These are phyloP conservation scores for Biscogniauxia sp. DNA, from an alignment of 2,329 filamentous ascomycete species.

Conservation along the genomic window DNA sequence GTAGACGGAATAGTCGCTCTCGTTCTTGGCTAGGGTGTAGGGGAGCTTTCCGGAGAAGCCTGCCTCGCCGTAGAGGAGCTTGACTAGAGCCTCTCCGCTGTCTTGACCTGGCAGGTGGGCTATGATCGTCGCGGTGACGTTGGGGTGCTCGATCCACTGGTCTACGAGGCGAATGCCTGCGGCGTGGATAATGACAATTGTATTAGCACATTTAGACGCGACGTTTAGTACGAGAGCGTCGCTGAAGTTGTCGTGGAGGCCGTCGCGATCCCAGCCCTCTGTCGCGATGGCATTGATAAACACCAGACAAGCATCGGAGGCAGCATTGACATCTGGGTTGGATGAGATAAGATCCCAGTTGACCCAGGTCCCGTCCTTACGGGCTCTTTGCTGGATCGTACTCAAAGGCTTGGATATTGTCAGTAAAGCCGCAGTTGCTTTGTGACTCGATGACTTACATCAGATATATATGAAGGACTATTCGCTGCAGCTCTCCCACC, in stretches of 20 bases:
- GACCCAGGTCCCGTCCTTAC: constrained; percentile 54
- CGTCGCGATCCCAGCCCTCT: constrained; percentile 69
- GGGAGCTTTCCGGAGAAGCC: constrained; percentile 56
- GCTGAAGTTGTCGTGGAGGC: constrained; percentile 67
- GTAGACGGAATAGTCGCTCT: constrained; percentile 51
- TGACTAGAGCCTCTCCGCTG: constrained; percentile 54
- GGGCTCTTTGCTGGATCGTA: constrained; percentile 54
- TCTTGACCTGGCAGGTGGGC: constrained; percentile 67
- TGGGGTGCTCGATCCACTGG: constrained; percentile 62
- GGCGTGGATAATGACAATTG: constrained; percentile 62
- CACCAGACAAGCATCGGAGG: constrained; percentile 61
- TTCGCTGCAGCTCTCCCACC: constrained; percentile 53
- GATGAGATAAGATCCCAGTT: constrained; percentile 53
- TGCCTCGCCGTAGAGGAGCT: constrained; percentile 57
- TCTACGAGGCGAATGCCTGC: constrained; percentile 62
- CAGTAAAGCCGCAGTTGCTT: constrained; percentile 20
- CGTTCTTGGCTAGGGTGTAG: constrained; percentile 57
- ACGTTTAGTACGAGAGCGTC: constrained; percentile 59
- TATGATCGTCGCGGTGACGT: constrained; percentile 62
- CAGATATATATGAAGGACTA: constrained; percentile 47
- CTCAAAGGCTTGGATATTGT: constrained; percentile 46
- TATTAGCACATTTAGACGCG: constrained; percentile 58
- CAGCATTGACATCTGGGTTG: constrained; percentile 44
- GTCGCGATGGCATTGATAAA: constrained; percentile 71
- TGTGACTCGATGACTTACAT: constrained; percentile 33